These are phyloP conservation scores for Tubosaeta brunneosetosa DNA, from an alignment of 768 basidiomycete species.

Conservation along the genomic window DNA sequence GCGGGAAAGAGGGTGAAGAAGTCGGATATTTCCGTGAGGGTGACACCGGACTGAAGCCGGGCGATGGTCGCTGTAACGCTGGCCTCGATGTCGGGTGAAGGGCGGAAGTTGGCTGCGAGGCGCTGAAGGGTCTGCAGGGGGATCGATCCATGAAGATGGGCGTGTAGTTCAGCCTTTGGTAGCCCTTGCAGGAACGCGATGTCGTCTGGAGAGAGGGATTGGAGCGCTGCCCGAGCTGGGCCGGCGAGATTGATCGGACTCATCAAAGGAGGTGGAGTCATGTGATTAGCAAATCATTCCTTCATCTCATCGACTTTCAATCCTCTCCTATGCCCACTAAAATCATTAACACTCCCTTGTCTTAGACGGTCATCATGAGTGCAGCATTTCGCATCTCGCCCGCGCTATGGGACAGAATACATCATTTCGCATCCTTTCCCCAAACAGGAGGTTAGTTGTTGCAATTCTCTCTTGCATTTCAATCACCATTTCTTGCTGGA, in stretches of 20 bases:
- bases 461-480: too few relatives aligned
- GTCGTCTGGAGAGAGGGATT: conserved; percentile 47
- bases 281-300: conserved; percentile 8
- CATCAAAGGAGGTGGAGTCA: not conserved
- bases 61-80: conserved; percentile 43
- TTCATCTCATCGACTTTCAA: not conserved
- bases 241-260: conserved; percentile 16
- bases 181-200: conserved; percentile 55
- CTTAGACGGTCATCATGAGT: conserved; percentile 29
- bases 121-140: conserved; percentile 59
- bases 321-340: not conserved
- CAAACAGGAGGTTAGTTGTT: conserved; percentile 76
- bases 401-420: conserved; percentile 83
- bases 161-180: conserved; percentile 83
- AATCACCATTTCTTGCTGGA: too few relatives aligned
- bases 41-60: conserved; percentile 35
- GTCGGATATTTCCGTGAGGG: conserved; percentile 54
- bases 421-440: conserved; percentile 87
- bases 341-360: too few relatives aligned
- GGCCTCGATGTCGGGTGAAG: conserved; percentile 24
- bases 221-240: conserved; percentile 46
- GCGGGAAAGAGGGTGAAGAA: conserved; percentile 75
- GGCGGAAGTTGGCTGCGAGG: conserved; percentile 45
- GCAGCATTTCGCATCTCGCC: conserved; percentile 65
- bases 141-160: conserved; percentile 82